Evolutionary conservation across 257 asterid genomes (phyloP).

Genomic region (Solanum pinnatisectum): DNA sequence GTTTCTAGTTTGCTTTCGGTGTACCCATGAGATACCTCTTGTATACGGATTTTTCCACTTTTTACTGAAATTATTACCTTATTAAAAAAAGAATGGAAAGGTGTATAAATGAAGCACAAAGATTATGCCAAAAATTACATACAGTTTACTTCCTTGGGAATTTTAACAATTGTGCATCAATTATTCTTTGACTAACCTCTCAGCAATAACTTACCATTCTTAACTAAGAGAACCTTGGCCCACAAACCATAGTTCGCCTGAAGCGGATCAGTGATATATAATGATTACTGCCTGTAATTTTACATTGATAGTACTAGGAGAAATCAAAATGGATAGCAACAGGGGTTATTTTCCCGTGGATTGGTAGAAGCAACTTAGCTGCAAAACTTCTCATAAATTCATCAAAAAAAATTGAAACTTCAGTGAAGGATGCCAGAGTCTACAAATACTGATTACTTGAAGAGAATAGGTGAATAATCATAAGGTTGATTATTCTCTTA

Average conservation of each 20-base stretch:
- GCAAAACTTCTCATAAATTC: neutral
- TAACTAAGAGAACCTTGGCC: neutral
- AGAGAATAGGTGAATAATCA: neutral
- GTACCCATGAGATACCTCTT: neutral
- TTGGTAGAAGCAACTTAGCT: neutral
- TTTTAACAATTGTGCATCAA: neutral
- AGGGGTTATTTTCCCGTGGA: neutral
- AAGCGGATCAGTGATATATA: neutral
- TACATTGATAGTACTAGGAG: neutral
- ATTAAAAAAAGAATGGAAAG: neutral
- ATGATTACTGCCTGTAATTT: neutral
- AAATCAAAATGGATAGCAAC: neutral
- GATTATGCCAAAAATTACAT: neutral
- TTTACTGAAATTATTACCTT: neutral
- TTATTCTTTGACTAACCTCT: neutral
- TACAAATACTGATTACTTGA: neutral
- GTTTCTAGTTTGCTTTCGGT: neutral
- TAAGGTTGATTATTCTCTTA: neutral
- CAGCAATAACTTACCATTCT: neutral
- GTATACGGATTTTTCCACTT: neutral
- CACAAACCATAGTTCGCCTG: neutral
- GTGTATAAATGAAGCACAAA: neutral
- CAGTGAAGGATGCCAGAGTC: neutral
- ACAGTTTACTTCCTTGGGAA: neutral
- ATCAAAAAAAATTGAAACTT: neutral